phyloP scores from a whole-genome alignment of 371 early-diverging fungal species.

The Syncephalis fuscata region DNA sequence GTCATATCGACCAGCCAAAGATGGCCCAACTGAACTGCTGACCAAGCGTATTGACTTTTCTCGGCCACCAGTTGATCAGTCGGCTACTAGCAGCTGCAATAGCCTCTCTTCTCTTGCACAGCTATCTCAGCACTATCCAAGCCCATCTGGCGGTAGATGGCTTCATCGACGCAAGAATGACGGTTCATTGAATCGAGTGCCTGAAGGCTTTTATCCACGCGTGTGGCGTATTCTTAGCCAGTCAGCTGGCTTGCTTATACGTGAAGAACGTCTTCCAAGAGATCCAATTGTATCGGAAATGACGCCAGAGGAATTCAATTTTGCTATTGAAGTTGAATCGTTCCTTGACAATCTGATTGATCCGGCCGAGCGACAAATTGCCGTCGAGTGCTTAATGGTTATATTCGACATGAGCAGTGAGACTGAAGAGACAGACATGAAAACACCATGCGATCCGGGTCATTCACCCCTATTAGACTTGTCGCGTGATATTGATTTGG shows the following conservation, averaged over 20 bases:
- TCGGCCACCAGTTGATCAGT: slow-evolving; percentile 9
- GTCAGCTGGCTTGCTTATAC: slow-evolving; percentile 34
- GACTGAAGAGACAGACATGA: too few species aligned
- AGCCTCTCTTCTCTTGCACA: slow-evolving; percentile 8
- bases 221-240: slow-evolving; percentile 54
- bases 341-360: slow-evolving; percentile 50
- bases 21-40: slow-evolving; percentile 29
- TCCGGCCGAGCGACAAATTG: slow-evolving; percentile 74
- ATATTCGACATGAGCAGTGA: slow-evolving; percentile 13
- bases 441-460: too few species aligned
- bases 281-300: slow-evolving; percentile 76
- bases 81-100: slow-evolving; percentile 13
- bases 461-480: too few species aligned
- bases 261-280: slow-evolving; percentile 34
- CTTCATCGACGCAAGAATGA: slow-evolving; percentile 62
- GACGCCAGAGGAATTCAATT: slow-evolving; percentile 69
- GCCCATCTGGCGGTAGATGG: slow-evolving; percentile 54
- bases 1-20: slow-evolving; percentile 5
- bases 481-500: too few species aligned
- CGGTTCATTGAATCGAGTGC: slow-evolving; percentile 71
- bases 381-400: slow-evolving; percentile 49
- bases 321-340: slow-evolving; percentile 58
- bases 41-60: slow-evolving; percentile 19
- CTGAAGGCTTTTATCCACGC: slow-evolving; percentile 56
- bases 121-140: slow-evolving; percentile 20